A percentile compares a stretch with the other conserved stretches of the same genome.
Evolutionary conservation across 805 yeast genomes (phyloP).

Genomic region (Debaryomyces hansenii): DNA sequence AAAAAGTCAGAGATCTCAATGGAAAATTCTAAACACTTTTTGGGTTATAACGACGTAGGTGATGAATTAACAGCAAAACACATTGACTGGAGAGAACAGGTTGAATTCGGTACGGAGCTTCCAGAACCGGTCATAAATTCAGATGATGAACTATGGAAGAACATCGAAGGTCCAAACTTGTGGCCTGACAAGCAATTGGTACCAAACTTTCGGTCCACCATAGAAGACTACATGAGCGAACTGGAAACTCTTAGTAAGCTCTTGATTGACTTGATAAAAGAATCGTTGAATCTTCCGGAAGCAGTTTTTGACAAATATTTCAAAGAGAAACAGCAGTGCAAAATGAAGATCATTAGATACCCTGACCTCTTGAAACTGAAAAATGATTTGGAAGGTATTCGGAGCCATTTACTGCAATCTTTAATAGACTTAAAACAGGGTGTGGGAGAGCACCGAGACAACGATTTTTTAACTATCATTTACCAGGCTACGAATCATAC

Average conservation of each 20-base stretch:
- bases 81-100: constrained; percentile 61
- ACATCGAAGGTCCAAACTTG: constrained; percentile 56
- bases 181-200: constrained; percentile 45
- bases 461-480: constrained; percentile 58
- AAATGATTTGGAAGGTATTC: constrained; percentile 10
- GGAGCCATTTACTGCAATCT: constrained; percentile 18
- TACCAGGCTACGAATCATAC: constrained; percentile 52
- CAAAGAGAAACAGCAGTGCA: constrained; percentile 49
- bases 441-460: constrained; percentile 69
- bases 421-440: constrained; percentile 24
- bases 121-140: constrained; percentile 32
- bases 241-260: constrained; percentile 44
- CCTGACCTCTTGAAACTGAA: constrained; percentile 40
- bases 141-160: constrained; percentile 42
- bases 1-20: constrained; percentile 47
- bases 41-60: constrained; percentile 56
- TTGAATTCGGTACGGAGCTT: constrained; percentile 55
- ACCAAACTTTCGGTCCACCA: constrained; percentile 44
- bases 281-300: constrained; percentile 49
- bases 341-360: constrained; percentile 56
- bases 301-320: constrained; percentile 48
- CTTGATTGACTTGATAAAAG: constrained; percentile 50
- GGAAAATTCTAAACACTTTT: constrained; percentile 56
- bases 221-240: constrained; percentile 41
- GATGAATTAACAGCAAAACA: constrained; percentile 54